phyloP scores from a whole-genome alignment of 129 eudicot genomes.

The Oenanthe sinensis region DNA sequence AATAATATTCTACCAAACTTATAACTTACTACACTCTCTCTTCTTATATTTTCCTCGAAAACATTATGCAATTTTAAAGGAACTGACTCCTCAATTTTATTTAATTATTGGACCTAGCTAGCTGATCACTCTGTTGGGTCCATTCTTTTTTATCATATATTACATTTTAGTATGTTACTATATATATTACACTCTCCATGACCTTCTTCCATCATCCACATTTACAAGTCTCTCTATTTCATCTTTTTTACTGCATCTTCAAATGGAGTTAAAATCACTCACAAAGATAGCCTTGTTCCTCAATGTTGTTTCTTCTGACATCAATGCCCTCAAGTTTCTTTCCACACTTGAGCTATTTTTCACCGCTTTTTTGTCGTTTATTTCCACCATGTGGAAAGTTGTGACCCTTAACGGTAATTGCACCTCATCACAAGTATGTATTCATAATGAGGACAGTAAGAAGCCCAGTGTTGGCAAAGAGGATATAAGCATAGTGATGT shows the following conservation, averaged over 20 bases:
- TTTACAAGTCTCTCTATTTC: background rate
- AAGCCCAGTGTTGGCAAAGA: background rate
- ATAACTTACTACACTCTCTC: background rate
- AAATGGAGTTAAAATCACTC: conserved; percentile 1
- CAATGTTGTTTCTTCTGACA: conserved; percentile 24
- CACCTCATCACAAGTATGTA: background rate
- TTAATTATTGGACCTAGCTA: background rate
- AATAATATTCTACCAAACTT: background rate
- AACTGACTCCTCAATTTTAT: background rate
- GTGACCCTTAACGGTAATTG: background rate
- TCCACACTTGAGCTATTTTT: conserved; percentile 23
- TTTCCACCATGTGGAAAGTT: background rate
- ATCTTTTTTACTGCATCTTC: background rate
- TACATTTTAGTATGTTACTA: background rate
- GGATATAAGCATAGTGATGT: conserved; percentile 26
- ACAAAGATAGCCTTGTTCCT: conserved; percentile 3
- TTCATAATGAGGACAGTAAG: background rate
- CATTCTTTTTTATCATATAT: background rate
- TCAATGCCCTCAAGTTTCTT: conserved; percentile 26
- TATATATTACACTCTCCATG: background rate
- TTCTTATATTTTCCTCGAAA: conserved; percentile 6
- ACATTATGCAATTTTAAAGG: background rate
- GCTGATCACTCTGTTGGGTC: background rate
- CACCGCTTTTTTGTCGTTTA: background rate
- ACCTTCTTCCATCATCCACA: background rate